Percentiles rank a stretch among this genome's conserved stretches.
Conservation (phyloP, 352 stramenopile genomes). For the Globisporangium megalacanthum region DNA sequence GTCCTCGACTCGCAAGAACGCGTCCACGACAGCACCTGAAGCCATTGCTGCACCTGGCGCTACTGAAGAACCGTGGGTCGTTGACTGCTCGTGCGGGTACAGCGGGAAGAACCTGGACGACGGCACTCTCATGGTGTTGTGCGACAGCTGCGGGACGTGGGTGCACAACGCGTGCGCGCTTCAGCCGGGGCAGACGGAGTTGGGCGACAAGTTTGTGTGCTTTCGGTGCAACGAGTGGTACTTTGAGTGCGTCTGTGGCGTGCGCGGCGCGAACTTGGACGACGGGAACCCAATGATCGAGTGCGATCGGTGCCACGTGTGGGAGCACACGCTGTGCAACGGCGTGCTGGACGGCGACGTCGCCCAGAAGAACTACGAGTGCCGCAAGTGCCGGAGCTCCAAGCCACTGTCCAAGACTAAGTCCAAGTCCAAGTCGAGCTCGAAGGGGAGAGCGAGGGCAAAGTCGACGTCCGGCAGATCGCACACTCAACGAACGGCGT, state of each 20-base stretch:
- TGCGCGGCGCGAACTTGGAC: constrained; percentile 58
- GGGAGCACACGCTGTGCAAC: constrained; percentile 69
- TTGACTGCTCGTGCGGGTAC: constrained; percentile 57
- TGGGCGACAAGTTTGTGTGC: constrained; percentile 10
- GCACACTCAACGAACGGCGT: too few relatives aligned
- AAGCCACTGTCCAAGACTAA: neutral
- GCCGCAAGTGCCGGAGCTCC: constrained; percentile 29
- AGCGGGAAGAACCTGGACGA: constrained; percentile 53
- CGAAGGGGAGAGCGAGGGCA: too few relatives aligned
- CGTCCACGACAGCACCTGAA: too few relatives aligned
- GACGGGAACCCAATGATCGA: constrained; percentile 71
- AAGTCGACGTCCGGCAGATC: too few relatives aligned
- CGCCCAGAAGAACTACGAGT: constrained; percentile 47
- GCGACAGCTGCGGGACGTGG: constrained; percentile 43
- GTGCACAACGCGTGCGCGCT: constrained; percentile 15
- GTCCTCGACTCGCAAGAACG: too few relatives aligned
- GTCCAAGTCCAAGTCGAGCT: neutral
- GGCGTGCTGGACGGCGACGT: constrained; percentile 43
- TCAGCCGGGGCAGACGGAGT: constrained; percentile 2
- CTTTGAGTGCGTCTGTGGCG: constrained; percentile 50
- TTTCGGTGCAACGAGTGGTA: constrained; percentile 46
- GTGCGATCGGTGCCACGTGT: constrained; percentile 26
- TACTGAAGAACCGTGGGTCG: constrained; percentile 38
- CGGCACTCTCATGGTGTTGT: constrained; percentile 52
- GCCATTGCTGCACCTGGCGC: neutral